These are phyloP conservation scores for Yueomyces sp. DNA, from an alignment of 805 yeast genomes.

Conservation along the genomic window DNA sequence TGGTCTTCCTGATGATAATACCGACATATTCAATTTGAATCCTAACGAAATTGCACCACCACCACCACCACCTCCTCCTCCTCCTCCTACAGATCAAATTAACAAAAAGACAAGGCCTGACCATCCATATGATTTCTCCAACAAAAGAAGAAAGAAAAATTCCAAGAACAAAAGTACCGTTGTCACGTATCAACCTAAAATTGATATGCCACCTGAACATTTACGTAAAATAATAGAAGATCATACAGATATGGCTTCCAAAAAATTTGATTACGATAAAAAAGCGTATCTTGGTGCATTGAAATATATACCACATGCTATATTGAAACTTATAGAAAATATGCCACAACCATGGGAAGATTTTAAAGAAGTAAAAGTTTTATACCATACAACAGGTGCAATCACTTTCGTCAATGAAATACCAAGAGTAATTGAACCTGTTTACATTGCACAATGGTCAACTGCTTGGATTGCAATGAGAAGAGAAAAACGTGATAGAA, in stretches of 20 bases:
- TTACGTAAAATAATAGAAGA: slow-evolving; percentile 69
- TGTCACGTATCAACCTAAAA: slow-evolving; percentile 44
- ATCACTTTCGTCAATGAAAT: slow-evolving; percentile 87
- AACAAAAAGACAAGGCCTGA: slow-evolving; percentile 4
- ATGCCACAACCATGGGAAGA: slow-evolving; percentile 99
- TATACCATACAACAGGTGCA: slow-evolving; percentile 88
- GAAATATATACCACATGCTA: slow-evolving; percentile 92
- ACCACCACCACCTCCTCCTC: slow-evolving; percentile 23
- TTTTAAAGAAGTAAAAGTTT: slow-evolving; percentile 67
- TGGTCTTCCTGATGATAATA: neutral
- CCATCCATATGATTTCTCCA: neutral
- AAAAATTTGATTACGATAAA: slow-evolving; percentile 70
- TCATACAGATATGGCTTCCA: slow-evolving; percentile 76
- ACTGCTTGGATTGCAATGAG: slow-evolving; percentile 88
- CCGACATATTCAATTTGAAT: neutral
- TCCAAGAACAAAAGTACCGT: slow-evolving; percentile 20
- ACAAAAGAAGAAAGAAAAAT: slow-evolving; percentile 9
- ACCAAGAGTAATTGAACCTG: slow-evolving; percentile 86
- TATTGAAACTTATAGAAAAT: slow-evolving; percentile 75
- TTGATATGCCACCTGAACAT: slow-evolving; percentile 90
- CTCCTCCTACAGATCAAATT: slow-evolving; percentile 10
- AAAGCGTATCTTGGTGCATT: slow-evolving; percentile 80
- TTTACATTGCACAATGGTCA: slow-evolving; percentile 92
- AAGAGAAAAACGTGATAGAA: slow-evolving; percentile 80
- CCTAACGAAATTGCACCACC: slow-evolving; percentile 5